Evolutionary conservation across 805 yeast genomes (phyloP), one percentile per base, ranked within the genome.

Genomic region (Saturnispora sekii): DNA sequence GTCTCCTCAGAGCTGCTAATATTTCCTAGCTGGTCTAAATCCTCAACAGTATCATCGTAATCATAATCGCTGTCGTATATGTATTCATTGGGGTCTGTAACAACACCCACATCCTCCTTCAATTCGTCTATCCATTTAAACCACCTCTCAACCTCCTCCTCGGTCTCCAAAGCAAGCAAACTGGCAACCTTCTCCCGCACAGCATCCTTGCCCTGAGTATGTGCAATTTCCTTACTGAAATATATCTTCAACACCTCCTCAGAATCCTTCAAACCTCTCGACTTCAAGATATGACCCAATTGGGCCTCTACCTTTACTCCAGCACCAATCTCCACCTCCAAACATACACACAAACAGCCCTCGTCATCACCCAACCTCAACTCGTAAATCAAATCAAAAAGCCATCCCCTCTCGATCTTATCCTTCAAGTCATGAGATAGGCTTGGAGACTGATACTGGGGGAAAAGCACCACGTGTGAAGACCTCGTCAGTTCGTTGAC

Each of bases 231-330:
- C 35, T 36, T 42, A 7, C 32, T 21, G 12, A 42, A 21, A 30
- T 42, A 42, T 14, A 35, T 7, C 12, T 36, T 42, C 15, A 42
- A 10, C 10, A 42, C 36, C 3, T 35, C 26, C 15, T 36, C 33
- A 11, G 36, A 30, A 11, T 42, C 32, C 9, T 12, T 28, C 14
- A 42, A 30, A 7, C 40, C 32, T 10, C 29, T 38, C n/a, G 45
- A 37, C 28, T 37, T 43, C 15, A 43, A 10, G 10, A 43, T 36
- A 21, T 43, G 41, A n/a, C 41, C 41, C 15, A 43, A 12, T n/a
- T 43, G 45, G n/a, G 36, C n/a, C n/a, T 43, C 45, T 14, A 43
- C 31, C n/a, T 43, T 37, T 5, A 43, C 40, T 8, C 31, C 36
- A 9, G 35, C 31, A 10, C 17, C 29, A 8, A 43, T 28, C 17